Conservation (phyloP, 139 green algal genomes). For the Astrephomene gubernaculifera region DNA sequence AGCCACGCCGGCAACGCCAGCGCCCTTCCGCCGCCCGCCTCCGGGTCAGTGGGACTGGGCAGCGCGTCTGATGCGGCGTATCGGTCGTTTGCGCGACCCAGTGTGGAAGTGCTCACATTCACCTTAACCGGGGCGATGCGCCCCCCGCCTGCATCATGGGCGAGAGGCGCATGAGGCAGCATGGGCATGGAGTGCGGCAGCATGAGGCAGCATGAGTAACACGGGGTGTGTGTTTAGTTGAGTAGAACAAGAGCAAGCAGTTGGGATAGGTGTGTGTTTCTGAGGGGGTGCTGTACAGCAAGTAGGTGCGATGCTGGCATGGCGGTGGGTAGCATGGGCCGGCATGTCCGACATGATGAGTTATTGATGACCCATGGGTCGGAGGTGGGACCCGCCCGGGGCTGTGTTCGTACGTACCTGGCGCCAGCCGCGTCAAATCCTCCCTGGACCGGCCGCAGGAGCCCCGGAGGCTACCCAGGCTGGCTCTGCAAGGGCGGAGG, state of each 20-base stretch:
- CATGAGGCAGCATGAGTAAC: too few relatives aligned
- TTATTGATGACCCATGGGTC: too few relatives aligned
- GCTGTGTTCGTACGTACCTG: too few relatives aligned
- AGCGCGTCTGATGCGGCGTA: slow-evolving; percentile 15
- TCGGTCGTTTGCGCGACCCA: slow-evolving; percentile 13
- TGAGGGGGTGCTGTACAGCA: too few relatives aligned
- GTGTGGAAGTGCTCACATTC: not conserved
- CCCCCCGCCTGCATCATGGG: not conserved
- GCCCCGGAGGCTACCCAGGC: not conserved
- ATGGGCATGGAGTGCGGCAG: not conserved
- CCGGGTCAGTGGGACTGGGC: slow-evolving; percentile 15
- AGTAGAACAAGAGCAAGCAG: too few relatives aligned
- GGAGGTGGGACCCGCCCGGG: too few relatives aligned
- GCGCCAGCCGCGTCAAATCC: not conserved
- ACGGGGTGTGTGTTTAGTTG: too few relatives aligned
- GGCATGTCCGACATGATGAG: too few relatives aligned
- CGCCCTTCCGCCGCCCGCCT: not conserved
- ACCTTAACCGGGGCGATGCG: not conserved
- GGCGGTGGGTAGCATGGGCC: too few relatives aligned
- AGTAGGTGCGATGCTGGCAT: too few relatives aligned
- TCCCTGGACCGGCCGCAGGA: slow-evolving; percentile 10
- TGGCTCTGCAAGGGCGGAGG: too few relatives aligned
- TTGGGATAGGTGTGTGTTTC: too few relatives aligned
- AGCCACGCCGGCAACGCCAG: not conserved
- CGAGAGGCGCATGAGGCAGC: not conserved